Evolutionary conservation across 805 yeast genomes (phyloP).

Genomic region (Saturnispora quitensis): DNA sequence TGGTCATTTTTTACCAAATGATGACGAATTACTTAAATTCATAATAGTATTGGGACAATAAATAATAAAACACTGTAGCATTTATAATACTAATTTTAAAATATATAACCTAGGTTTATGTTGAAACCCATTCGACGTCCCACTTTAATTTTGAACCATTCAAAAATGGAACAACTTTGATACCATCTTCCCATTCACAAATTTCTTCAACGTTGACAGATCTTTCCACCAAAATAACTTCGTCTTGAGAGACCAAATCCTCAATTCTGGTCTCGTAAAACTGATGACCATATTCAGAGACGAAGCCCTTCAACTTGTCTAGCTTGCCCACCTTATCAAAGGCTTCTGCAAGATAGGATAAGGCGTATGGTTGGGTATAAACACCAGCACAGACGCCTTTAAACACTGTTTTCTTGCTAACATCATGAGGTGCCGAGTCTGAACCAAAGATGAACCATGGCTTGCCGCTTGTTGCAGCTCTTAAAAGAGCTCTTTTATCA

Average conservation of each 20-base stretch:
- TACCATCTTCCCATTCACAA: slow-evolving; percentile 31
- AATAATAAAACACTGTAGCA: background rate
- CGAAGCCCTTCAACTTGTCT: slow-evolving; percentile 63
- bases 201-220: slow-evolving; percentile 51
- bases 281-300: slow-evolving; percentile 57
- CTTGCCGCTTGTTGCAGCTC: slow-evolving; percentile 86
- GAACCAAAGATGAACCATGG: slow-evolving; percentile 95
- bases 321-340: slow-evolving; percentile 62
- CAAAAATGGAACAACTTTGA: slow-evolving; percentile 71
- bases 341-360: slow-evolving; percentile 78
- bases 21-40: slow-evolving; percentile 37
- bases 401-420: slow-evolving; percentile 65
- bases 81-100: background rate
- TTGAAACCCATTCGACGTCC: slow-evolving; percentile 60
- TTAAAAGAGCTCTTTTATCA: slow-evolving; percentile 71
- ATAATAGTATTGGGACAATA: slow-evolving; percentile 38
- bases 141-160: slow-evolving; percentile 72
- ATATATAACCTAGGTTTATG: background rate
- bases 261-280: slow-evolving; percentile 56
- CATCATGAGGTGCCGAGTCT: slow-evolving; percentile 96
- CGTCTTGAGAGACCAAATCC: slow-evolving; percentile 36
- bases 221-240: slow-evolving; percentile 47
- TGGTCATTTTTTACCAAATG: slow-evolving; percentile 36
- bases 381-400: slow-evolving; percentile 97
- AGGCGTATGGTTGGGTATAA: slow-evolving; percentile 75